These are phyloP conservation scores for Tetrapisispora phaffii DNA, from an alignment of 805 yeast genomes.

Conservation along the genomic window DNA sequence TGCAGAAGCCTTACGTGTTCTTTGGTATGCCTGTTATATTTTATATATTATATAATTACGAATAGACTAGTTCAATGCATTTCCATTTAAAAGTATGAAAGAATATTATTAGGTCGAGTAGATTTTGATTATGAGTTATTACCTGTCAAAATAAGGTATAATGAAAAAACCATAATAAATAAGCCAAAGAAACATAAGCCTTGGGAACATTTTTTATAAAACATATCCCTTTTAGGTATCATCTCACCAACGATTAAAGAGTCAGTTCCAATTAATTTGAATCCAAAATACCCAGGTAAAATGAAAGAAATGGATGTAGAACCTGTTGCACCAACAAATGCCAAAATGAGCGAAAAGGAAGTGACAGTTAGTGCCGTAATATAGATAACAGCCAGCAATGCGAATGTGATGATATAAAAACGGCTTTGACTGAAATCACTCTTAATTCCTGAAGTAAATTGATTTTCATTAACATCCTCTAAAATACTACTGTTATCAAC, in stretches of 20 bases:
- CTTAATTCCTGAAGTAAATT: background rate
- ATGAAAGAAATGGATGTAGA: constrained; percentile 87
- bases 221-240: constrained; percentile 21
- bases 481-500: constrained; percentile 1
- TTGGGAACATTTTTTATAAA: constrained; percentile 40
- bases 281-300: constrained; percentile 81
- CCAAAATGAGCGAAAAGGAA: constrained; percentile 73
- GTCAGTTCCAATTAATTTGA: constrained; percentile 44
- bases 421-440: constrained; percentile 14
- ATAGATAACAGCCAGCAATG: constrained; percentile 42
- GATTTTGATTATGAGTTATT: background rate
- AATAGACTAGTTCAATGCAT: background rate
- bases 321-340: constrained; percentile 88
- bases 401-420: constrained; percentile 35
- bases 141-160: background rate
- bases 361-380: constrained; percentile 52
- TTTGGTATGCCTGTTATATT: no score
- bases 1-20: no score
- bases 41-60: background rate
- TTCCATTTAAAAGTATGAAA: background rate
- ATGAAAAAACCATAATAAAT: constrained; percentile 46
- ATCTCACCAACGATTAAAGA: constrained; percentile 23
- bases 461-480: constrained; percentile 1
- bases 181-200: constrained; percentile 59
- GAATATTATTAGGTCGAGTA: background rate